These are phyloP conservation scores for Ustanciosporium gigantosporum DNA, from an alignment of 1,284 basidiomycete species.

Conservation along the genomic window DNA sequence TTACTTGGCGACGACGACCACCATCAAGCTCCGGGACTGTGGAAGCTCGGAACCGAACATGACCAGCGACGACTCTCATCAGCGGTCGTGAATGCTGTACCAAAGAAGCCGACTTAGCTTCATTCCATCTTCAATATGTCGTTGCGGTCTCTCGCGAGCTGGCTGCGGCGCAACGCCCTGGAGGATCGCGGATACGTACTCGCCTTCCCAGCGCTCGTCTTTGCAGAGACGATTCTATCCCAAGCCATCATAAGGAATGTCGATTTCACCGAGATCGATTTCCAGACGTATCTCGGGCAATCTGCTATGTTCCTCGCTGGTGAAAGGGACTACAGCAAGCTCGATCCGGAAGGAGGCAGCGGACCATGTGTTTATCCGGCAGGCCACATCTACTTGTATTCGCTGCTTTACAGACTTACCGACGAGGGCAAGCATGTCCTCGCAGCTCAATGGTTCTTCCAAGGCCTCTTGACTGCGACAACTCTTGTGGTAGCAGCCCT, in stretches of 20 bases:
- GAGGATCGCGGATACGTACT: constrained; percentile 24
- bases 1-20: too few relatives aligned
- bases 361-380: constrained; percentile 96
- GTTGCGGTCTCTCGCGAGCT: neutral
- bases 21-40: too few relatives aligned
- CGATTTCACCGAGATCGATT: constrained; percentile 89
- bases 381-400: constrained; percentile 84
- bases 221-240: constrained; percentile 11
- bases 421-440: constrained; percentile 68
- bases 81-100: too few relatives aligned
- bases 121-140: neutral
- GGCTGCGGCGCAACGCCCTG: constrained; percentile 1
- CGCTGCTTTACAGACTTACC: constrained; percentile 72
- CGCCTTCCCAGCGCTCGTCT: constrained; percentile 11
- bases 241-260: constrained; percentile 21
- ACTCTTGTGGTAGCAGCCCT: constrained; percentile 37
- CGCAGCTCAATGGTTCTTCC: constrained; percentile 63
- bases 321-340: constrained; percentile 80
- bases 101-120: too few relatives aligned
- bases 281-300: constrained; percentile 88
- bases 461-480: constrained; percentile 34
- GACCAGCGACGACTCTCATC: too few relatives aligned
- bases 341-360: constrained; percentile 76
- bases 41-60: too few relatives aligned
- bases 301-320: constrained; percentile 78